These are phyloP conservation scores for Oryza glaberrima DNA, from an alignment of 176 grass and related monocot genomes.

Conservation along the genomic window DNA sequence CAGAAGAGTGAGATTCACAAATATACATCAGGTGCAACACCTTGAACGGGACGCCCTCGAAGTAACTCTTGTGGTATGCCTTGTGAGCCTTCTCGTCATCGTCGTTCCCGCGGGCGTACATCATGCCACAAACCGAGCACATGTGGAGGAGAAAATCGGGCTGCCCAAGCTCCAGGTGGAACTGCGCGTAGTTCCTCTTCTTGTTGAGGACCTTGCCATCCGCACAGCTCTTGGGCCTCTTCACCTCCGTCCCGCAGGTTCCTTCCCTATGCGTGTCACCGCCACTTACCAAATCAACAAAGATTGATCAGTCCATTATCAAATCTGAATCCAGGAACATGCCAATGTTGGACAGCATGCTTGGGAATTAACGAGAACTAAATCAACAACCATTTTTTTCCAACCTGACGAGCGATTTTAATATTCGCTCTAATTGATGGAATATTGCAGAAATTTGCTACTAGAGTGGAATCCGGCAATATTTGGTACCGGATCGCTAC, in stretches of 20 bases:
- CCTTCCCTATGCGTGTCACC: not conserved
- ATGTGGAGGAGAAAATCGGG: conserved; percentile 74
- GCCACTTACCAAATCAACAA: conserved; percentile 2
- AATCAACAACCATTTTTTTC: not conserved
- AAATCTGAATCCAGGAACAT: not conserved
- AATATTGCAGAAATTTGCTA: not conserved
- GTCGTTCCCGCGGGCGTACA: conserved; percentile 75
- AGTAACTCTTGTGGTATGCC: conserved; percentile 73
- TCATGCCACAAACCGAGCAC: conserved; percentile 83
- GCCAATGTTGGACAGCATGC: not conserved
- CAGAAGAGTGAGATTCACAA: not conserved
- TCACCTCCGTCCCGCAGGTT: conserved; percentile 7
- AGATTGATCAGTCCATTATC: not conserved
- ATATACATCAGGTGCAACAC: conserved; percentile 29
- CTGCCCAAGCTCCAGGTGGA: conserved; percentile 94
- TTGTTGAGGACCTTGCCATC: conserved; percentile 52
- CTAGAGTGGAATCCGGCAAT: not conserved
- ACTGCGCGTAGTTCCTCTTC: conserved; percentile 87
- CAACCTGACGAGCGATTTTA: not conserved
- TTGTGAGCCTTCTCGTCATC: conserved; percentile 84
- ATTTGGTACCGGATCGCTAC: not conserved
- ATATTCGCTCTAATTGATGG: not conserved
- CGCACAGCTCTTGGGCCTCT: conserved; percentile 5
- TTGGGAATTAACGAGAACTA: not conserved
- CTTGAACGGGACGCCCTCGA: conserved; percentile 76